These are phyloP conservation scores for Brassica hybrid DNA, from an alignment of 441 rosid species.

Conservation along the genomic window DNA sequence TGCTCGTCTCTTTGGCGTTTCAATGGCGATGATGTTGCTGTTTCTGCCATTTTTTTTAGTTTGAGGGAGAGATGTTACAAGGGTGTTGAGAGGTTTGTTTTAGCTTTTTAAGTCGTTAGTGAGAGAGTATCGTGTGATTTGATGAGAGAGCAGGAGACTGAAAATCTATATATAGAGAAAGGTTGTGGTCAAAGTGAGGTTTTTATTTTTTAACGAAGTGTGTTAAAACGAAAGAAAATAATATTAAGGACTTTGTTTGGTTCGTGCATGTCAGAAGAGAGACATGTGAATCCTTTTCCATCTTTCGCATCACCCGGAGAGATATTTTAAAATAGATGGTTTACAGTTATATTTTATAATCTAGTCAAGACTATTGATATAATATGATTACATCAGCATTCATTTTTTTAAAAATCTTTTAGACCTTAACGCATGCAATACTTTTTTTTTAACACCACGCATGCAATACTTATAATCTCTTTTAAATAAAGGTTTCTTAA, in stretches of 20 bases:
- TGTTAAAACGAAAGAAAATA: constrained; percentile 8
- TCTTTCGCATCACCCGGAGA: constrained; percentile 35
- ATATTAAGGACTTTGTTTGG: constrained; percentile 18
- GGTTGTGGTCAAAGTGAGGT: no score
- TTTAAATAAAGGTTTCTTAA: background rate
- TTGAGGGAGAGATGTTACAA: background rate
- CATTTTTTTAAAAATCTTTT: background rate
- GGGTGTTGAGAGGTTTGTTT: constrained; percentile 2
- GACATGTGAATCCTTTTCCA: constrained; percentile 31
- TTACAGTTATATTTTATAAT: background rate
- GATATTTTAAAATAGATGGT: background rate
- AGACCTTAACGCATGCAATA: background rate
- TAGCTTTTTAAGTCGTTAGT: background rate
- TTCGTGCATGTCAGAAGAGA: constrained; percentile 43
- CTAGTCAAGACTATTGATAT: background rate
- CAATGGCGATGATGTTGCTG: constrained; percentile 23
- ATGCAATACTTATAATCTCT: background rate
- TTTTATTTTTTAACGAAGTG: background rate
- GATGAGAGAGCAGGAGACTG: constrained; percentile 45
- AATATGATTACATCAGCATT: background rate
- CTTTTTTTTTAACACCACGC: no score
- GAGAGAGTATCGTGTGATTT: constrained; percentile 18
- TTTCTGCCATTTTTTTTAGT: constrained; percentile 53
- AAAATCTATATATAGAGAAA: background rate
- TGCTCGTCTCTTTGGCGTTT: constrained; percentile 66